phyloP scores from a whole-genome alignment of 768 basidiomycete species.

The Suillus discolor region DNA sequence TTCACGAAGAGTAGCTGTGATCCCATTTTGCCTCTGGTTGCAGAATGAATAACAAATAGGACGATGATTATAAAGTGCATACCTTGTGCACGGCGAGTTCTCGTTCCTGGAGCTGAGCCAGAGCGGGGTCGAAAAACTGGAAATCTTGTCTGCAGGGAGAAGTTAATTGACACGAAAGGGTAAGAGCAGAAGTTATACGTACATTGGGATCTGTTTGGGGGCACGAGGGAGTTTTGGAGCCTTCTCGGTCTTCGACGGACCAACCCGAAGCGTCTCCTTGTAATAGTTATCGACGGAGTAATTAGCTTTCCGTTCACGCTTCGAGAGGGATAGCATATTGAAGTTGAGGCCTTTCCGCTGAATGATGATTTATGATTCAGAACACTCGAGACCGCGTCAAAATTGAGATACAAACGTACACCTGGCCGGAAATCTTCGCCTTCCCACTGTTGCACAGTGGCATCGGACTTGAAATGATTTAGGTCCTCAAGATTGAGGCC shows the following conservation, averaged over 20 bases:
- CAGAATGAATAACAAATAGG: neutral
- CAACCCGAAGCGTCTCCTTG: constrained; percentile 85
- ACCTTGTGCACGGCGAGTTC: constrained; percentile 85
- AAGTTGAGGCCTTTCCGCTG: constrained; percentile 72
- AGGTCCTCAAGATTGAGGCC: constrained; percentile 92
- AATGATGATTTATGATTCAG: constrained; percentile 7
- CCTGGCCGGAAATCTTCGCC: constrained; percentile 89
- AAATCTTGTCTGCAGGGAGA: constrained; percentile 74
- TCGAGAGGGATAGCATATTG: constrained; percentile 84
- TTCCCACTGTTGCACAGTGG: constrained; percentile 91
- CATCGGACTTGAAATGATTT: constrained; percentile 96
- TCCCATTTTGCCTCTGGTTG: constrained; percentile 62
- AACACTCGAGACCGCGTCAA: neutral
- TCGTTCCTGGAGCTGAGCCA: constrained; percentile 82
- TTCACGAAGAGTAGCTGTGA: constrained; percentile 65
- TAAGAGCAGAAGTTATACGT: constrained; percentile 27
- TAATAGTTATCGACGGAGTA: constrained; percentile 97
- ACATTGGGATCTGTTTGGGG: constrained; percentile 88
- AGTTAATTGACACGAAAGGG: neutral
- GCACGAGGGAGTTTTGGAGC: constrained; percentile 81
- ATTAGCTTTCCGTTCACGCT: constrained; percentile 91
- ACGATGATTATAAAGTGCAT: constrained; percentile 1
- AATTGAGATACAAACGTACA: constrained; percentile 39
- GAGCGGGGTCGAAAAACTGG: constrained; percentile 89
- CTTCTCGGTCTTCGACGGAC: constrained; percentile 79